Percentiles rank a stretch among this genome's conserved stretches.
Conservation (phyloP, 2,329 filamentous ascomycete species). For the Keithomyces neogunnii region DNA sequence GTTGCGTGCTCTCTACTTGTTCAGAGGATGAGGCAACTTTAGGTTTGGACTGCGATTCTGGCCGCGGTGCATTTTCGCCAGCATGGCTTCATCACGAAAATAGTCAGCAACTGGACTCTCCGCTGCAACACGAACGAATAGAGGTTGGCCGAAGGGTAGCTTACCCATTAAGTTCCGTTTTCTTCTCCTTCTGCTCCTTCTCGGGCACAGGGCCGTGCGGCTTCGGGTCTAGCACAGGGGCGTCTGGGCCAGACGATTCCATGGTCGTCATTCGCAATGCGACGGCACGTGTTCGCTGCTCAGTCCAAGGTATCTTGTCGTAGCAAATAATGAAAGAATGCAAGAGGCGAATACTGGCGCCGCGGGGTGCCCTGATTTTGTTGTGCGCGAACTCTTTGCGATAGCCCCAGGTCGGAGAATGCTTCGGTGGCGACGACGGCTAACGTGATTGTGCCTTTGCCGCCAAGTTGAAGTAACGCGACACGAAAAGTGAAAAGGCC, state of each 20-base stretch:
- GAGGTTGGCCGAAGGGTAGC: conserved; percentile 10
- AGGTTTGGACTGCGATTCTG: conserved; percentile 12
- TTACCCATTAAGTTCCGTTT: conserved; percentile 30
- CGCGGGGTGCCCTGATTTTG: neutral
- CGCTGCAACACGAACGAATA: conserved; percentile 1
- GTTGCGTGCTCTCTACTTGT: conserved; percentile 1
- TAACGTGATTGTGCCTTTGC: neutral
- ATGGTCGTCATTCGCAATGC: conserved; percentile 38
- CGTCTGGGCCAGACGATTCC: conserved; percentile 39
- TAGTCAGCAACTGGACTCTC: conserved; percentile 3
- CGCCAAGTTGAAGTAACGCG: neutral
- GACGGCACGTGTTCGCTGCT: neutral
- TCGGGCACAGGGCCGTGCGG: conserved; percentile 21
- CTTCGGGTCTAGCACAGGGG: conserved; percentile 38
- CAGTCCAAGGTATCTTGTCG: neutral
- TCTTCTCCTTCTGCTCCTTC: conserved; percentile 22
- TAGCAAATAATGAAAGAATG: neutral
- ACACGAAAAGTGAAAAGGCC: neutral
- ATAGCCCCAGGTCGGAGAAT: neutral
- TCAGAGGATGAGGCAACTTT: conserved; percentile 3
- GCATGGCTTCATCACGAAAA: neutral
- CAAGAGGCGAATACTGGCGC: neutral
- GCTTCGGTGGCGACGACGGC: neutral
- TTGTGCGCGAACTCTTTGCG: neutral
- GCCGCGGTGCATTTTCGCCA: conserved; percentile 6